A percentile compares a stretch with the other conserved stretches of the same genome.
Evolutionary conservation across 2,329 filamentous ascomycete species (phyloP).

Genomic region (Sporothrix brasiliensis): DNA sequence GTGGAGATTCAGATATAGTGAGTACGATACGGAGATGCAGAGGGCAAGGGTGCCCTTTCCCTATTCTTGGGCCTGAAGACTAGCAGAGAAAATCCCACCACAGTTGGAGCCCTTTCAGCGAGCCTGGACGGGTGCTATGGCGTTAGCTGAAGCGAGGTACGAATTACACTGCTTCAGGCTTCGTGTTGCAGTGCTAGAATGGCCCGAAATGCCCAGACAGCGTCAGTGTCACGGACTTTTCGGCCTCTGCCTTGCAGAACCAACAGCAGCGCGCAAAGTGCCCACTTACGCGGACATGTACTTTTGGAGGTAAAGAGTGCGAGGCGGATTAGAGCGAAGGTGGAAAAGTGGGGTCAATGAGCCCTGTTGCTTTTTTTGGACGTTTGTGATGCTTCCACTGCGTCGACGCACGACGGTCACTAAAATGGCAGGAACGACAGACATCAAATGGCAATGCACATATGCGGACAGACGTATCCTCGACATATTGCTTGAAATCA

Average conservation of each 20-base stretch:
- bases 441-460: conserved; percentile 16
- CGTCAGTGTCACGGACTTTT: conserved; percentile 17
- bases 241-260: neutral
- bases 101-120: neutral
- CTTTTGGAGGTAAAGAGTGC: conserved; percentile 24
- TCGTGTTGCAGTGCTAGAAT: neutral
- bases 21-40: conserved; percentile 13
- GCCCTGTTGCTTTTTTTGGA: conserved; percentile 23
- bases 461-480: conserved; percentile 17
- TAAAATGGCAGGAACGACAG: conserved; percentile 14
- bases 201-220: conserved; percentile 6
- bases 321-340: neutral
- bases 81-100: conserved; percentile 10
- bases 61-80: neutral
- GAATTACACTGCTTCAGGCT: neutral
- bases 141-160: conserved; percentile 5
- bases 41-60: neutral
- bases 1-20: conserved; percentile 2
- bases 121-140: conserved; percentile 4
- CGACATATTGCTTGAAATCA: neutral
- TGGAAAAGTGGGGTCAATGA: conserved; percentile 11
- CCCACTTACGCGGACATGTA: neutral
- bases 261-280: conserved; percentile 11
- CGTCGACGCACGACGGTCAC: conserved; percentile 3
- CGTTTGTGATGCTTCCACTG: neutral